phyloP scores from a whole-genome alignment of 345 rosid species.

The Isatis tinctoria region DNA sequence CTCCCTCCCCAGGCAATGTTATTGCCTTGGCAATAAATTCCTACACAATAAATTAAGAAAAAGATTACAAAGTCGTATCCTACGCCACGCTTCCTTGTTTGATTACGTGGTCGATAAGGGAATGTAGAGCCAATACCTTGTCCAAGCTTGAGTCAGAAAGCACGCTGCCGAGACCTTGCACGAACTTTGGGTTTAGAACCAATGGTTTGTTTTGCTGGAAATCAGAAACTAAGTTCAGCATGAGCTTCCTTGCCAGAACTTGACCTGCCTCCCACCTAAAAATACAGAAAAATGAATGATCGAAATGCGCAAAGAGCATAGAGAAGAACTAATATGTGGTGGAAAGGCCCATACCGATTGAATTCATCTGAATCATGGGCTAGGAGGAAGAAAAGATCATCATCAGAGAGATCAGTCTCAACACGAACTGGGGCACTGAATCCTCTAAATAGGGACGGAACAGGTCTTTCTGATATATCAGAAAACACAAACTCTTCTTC shows the following conservation, averaged over 20 bases:
- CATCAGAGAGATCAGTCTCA: conserved; percentile 70
- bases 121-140: conserved; percentile 43
- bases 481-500: conserved; percentile 92
- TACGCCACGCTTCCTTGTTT: not conserved
- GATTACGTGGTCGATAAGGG: not conserved
- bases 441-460: conserved; percentile 86
- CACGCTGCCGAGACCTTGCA: conserved; percentile 69
- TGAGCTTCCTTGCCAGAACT: conserved; percentile 81
- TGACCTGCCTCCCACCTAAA: conserved; percentile 99
- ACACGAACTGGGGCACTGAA: conserved; percentile 95
- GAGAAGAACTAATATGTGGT: not conserved
- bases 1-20: conserved; percentile 92
- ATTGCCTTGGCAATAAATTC: conserved; percentile 90
- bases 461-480: conserved; percentile 68
- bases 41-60: conserved; percentile 36
- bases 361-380: conserved; percentile 94
- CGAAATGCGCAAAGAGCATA: not conserved
- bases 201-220: conserved; percentile 69
- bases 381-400: conserved; percentile 87
- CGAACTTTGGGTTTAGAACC: conserved; percentile 69
- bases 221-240: conserved; percentile 81
- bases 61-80: not conserved
- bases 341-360: conserved; percentile 64
- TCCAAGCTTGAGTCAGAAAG: conserved; percentile 74
- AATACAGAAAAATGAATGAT: conserved; percentile 19